Evolutionary conservation across 1,139 yeast species (phyloP).

Genomic region (Magnusiomyces tetraspermus): DNA sequence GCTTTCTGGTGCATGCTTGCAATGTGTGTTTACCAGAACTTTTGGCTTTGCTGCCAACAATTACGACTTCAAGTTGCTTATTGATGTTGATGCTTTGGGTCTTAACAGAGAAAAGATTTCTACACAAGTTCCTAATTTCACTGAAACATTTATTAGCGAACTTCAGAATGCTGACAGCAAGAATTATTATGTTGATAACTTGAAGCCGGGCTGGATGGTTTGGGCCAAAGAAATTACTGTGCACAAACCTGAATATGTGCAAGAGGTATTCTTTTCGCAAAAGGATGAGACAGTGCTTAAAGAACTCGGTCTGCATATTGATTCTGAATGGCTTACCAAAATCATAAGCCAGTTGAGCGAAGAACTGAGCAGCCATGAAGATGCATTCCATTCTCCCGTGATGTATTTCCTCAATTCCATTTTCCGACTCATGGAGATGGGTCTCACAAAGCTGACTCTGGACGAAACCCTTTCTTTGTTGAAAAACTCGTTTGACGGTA

Average conservation of each 20-base stretch:
- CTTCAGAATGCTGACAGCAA: slow-evolving; percentile 36
- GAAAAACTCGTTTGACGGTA: slow-evolving; percentile 18
- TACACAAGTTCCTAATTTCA: slow-evolving; percentile 36
- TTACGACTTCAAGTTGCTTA: slow-evolving; percentile 39
- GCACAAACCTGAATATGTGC: slow-evolving; percentile 21
- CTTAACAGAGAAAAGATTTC: slow-evolving; percentile 38
- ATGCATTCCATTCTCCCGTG: slow-evolving; percentile 26
- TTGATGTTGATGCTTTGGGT: slow-evolving; percentile 14
- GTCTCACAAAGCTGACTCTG: slow-evolving; percentile 18
- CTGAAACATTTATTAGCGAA: slow-evolving; percentile 42
- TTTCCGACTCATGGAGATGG: slow-evolving; percentile 22
- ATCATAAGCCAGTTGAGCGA: slow-evolving; percentile 40
- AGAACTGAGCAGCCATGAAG: slow-evolving; percentile 31
- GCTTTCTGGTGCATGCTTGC: slow-evolving; percentile 43
- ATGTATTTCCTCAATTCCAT: slow-evolving; percentile 23
- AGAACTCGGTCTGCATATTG: slow-evolving; percentile 40
- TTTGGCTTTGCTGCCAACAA: slow-evolving; percentile 48
- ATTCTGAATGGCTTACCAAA: slow-evolving; percentile 49
- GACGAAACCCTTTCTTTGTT: slow-evolving; percentile 21
- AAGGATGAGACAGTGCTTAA: slow-evolving; percentile 37
- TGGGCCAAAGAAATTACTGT: slow-evolving; percentile 61
- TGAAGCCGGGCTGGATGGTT: slow-evolving; percentile 65
- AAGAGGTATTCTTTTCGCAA: slow-evolving; percentile 33
- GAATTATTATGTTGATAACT: slow-evolving; percentile 31
- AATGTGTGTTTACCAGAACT: slow-evolving; percentile 50